Evolutionary conservation across 306 rosid genomes (phyloP).

Genomic region (Myrica gale): DNA sequence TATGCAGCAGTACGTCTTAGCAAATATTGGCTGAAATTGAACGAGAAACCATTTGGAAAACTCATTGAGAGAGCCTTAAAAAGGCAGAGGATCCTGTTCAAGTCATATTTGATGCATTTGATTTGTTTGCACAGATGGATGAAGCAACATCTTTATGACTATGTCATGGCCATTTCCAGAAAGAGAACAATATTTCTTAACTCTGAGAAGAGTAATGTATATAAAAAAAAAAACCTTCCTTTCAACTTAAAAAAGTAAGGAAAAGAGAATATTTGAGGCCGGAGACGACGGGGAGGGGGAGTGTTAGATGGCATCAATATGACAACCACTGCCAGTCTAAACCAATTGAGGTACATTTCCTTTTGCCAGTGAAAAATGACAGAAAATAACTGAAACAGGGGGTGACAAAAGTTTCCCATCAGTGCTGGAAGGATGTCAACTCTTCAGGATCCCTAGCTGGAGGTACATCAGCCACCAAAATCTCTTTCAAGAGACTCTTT

Average conservation of each 20-base stretch:
- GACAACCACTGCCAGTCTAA: conserved; percentile 15
- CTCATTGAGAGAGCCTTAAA: no score
- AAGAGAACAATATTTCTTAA: neutral
- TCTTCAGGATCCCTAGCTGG: conserved; percentile 18
- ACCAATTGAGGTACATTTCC: conserved; percentile 30
- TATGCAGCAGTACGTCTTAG: no score
- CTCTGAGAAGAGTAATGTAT: neutral
- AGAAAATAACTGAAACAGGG: neutral
- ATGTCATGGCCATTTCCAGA: neutral
- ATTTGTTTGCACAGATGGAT: neutral
- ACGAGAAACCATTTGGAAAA: no score
- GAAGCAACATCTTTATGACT: neutral
- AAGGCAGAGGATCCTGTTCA: neutral
- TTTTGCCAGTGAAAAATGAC: conserved; percentile 31
- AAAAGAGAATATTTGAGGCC: no score
- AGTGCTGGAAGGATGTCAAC: conserved; percentile 22
- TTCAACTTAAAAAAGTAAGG: neutral
- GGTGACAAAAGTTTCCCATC: conserved; percentile 9
- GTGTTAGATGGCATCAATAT: conserved; percentile 3
- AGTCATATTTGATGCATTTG: neutral
- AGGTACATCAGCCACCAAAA: conserved; percentile 28
- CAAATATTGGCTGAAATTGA: no score
- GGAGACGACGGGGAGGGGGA: no score
- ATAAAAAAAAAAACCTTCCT: neutral
- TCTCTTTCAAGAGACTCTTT: conserved; percentile 12